Percentiles rank a stretch among this genome's conserved stretches.
phyloP scores from a whole-genome alignment of 345 rosid species.

The Psidium guajava region DNA sequence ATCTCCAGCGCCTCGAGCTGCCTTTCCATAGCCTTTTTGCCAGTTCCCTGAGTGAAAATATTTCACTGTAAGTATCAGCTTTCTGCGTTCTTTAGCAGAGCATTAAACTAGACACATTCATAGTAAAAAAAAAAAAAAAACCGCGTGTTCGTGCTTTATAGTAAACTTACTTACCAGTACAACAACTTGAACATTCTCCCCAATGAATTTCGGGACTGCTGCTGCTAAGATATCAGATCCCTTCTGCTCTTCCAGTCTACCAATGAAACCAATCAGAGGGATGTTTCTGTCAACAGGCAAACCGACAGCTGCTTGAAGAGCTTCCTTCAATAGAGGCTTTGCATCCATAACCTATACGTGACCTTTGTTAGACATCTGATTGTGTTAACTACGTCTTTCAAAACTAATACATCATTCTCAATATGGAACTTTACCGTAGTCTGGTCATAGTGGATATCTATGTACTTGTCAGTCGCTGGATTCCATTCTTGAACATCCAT shows the following conservation, averaged over 20 bases:
- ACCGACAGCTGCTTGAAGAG: constrained; percentile 85
- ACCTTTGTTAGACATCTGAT: neutral
- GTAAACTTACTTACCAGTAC: constrained; percentile 47
- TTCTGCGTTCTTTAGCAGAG: neutral
- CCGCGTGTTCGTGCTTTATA: neutral
- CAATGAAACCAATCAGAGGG: constrained; percentile 90
- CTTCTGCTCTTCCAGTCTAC: constrained; percentile 93
- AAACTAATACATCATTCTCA: neutral
- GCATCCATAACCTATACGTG: constrained; percentile 58
- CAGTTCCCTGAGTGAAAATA: constrained; percentile 57
- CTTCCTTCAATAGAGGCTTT: constrained; percentile 83
- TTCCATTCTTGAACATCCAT: constrained; percentile 99
- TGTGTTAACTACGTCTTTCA: neutral
- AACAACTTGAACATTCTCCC: constrained; percentile 59
- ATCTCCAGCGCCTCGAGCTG: constrained; percentile 59
- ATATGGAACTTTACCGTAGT: constrained; percentile 37
- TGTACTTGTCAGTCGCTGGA: constrained; percentile 69
- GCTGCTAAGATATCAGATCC: constrained; percentile 85
- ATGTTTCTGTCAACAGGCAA: constrained; percentile 74
- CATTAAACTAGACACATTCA: neutral
- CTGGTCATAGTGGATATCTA: constrained; percentile 50
- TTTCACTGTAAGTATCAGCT: neutral
- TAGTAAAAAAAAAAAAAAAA: neutral
- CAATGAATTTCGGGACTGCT: constrained; percentile 53
- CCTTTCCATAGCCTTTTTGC: constrained; percentile 69